A percentile compares a stretch with the other conserved stretches of the same genome.
These are phyloP conservation scores for Phytopythium cucurbitacearum DNA, from an alignment of 352 stramenopile species.

Conservation along the genomic window DNA sequence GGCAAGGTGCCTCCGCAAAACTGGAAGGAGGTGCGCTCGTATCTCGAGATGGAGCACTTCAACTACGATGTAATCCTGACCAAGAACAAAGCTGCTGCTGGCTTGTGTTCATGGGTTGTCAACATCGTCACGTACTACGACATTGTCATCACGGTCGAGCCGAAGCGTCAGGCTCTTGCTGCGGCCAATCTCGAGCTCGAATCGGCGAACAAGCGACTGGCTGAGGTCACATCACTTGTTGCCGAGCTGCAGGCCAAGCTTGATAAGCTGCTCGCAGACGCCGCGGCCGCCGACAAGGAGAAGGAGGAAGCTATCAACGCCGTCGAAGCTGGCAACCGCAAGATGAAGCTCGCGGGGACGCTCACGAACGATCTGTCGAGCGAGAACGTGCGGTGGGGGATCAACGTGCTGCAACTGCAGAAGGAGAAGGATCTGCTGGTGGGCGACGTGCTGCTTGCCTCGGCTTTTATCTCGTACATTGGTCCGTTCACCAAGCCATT, in stretches of 20 bases:
- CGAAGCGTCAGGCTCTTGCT: conserved; percentile 90
- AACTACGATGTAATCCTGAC: conserved; percentile 92
- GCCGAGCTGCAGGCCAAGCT: conserved; percentile 92
- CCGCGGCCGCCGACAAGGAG: conserved; percentile 87
- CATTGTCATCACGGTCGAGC: conserved; percentile 93
- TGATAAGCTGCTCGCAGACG: conserved; percentile 88
- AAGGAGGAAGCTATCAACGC: conserved; percentile 92
- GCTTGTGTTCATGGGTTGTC: conserved; percentile 93
- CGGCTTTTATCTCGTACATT: conserved; percentile 95
- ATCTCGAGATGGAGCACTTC: conserved; percentile 93
- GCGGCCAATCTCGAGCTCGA: conserved; percentile 91
- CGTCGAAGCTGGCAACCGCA: conserved; percentile 90
- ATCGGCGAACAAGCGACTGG: conserved; percentile 86
- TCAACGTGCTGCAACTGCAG: conserved; percentile 91
- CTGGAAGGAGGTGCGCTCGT: conserved; percentile 94
- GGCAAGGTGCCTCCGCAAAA: conserved; percentile 89
- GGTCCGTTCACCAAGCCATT: conserved; percentile 95
- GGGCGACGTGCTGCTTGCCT: conserved; percentile 92
- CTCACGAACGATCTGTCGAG: conserved; percentile 93
- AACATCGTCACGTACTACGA: conserved; percentile 98
- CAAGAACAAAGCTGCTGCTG: conserved; percentile 94
- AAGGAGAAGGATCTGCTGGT: conserved; percentile 91
- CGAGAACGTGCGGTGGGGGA: conserved; percentile 94
- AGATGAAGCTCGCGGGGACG: conserved; percentile 94
- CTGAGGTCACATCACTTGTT: conserved; percentile 88